These are phyloP conservation scores for Tylopilus sp. DNA, from an alignment of 1,284 basidiomycete genomes.

Conservation along the genomic window DNA sequence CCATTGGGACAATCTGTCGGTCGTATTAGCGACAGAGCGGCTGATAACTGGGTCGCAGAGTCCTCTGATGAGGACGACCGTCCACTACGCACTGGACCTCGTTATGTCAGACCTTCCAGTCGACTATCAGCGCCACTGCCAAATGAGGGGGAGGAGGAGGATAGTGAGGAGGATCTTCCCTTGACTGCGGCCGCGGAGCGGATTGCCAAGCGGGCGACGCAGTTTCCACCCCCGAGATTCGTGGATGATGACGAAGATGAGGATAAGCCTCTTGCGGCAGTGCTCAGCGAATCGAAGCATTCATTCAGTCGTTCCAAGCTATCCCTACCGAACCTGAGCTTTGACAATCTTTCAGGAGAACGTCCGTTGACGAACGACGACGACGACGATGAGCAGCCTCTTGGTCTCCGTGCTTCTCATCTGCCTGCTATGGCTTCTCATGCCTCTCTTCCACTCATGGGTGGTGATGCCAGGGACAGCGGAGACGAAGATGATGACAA, in stretches of 20 bases:
- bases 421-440: constrained; percentile 37
- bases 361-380: constrained; percentile 46
- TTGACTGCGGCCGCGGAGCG: constrained; percentile 66
- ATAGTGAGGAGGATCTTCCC: constrained; percentile 83
- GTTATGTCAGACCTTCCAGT: constrained; percentile 44
- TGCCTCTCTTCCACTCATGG: constrained; percentile 33
- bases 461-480: constrained; percentile 30
- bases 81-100: constrained; percentile 65
- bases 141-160: constrained; percentile 46
- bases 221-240: constrained; percentile 23
- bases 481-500: constrained; percentile 62
- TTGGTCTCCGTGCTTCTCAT: constrained; percentile 59
- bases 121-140: constrained; percentile 22
- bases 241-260: constrained; percentile 60
- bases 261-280: constrained; percentile 73
- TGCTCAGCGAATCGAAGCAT: constrained; percentile 65
- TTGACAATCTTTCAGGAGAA: constrained; percentile 49
- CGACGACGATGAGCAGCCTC: constrained; percentile 72
- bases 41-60: constrained; percentile 65
- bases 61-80: constrained; percentile 67
- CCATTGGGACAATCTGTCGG: constrained; percentile 37
- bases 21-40: constrained; percentile 42
- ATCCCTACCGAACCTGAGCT: constrained; percentile 58
- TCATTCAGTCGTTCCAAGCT: constrained; percentile 60
- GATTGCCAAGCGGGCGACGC: constrained; percentile 39